These are phyloP conservation scores for Mortierella sp. DNA, from an alignment of 371 early-diverging fungal genomes.

Conservation along the genomic window DNA sequence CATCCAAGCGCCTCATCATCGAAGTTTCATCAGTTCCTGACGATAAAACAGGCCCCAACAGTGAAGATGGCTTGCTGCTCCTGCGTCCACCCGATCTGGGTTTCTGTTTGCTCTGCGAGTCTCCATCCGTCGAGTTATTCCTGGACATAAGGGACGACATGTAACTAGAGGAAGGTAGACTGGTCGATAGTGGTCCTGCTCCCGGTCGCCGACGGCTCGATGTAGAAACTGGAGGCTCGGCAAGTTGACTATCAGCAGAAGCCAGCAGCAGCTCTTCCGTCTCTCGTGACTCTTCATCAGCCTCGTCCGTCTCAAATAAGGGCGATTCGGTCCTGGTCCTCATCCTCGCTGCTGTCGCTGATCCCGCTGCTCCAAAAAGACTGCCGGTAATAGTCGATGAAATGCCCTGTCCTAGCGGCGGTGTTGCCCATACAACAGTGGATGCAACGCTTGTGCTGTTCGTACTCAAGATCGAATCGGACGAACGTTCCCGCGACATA, in stretches of 20 bases:
- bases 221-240: not conserved
- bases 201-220: not conserved
- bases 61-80: conserved; percentile 26
- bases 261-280: conserved; percentile 47
- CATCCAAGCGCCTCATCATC: not conserved
- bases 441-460: conserved; percentile 3
- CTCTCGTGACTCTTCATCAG: conserved; percentile 40
- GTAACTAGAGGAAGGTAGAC: conserved; percentile 13
- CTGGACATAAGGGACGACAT: conserved; percentile 11
- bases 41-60: conserved; percentile 21
- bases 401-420: conserved; percentile 11
- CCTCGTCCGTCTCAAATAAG: conserved; percentile 40
- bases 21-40: not conserved
- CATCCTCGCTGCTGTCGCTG: conserved; percentile 34
- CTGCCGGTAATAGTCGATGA: conserved; percentile 20
- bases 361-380: conserved; percentile 40
- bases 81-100: conserved; percentile 13
- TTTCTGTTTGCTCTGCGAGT: conserved; percentile 12
- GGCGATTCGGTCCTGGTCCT: conserved; percentile 48
- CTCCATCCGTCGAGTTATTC: conserved; percentile 11
- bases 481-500: conserved; percentile 41
- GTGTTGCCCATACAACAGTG: conserved; percentile 6
- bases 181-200: conserved; percentile 16
- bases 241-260: conserved; percentile 13
- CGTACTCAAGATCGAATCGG: conserved; percentile 32